Evolutionary conservation across 2,329 filamentous ascomycete genomes (phyloP), one percentile per base, ranked within the genome.

Genomic region (Cladosporium velox): DNA sequence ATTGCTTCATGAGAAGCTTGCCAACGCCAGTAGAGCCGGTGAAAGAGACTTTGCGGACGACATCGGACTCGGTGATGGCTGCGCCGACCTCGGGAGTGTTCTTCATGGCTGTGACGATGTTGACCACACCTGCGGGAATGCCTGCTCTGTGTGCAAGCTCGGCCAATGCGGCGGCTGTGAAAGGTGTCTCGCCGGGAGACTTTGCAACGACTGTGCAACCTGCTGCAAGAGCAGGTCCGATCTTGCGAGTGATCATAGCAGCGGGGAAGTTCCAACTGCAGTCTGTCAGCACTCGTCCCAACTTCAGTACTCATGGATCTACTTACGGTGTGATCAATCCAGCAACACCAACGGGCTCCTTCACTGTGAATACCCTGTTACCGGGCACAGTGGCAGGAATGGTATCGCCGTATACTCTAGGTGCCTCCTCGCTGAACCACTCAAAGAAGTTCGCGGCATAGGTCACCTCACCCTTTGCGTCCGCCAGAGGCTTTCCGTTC

Each of bases 201-300:
- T 99, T 99, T 73, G 89, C 89, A 1, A 98, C 93, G 2, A 96
- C 91, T 0, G 94, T 97, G 81, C 94, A 98, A 66, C 95, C 95
- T n/a, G 93, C 93, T 21, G 95, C 95, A 65, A 98, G 84, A 18
- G 72, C 67, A 1, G 91, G 81, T 3, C 81, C 82, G 60, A 84
- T 82, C 71, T 84, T 84, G 60, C 82, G 77, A 28, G 82, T 83
- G 44, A 78, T 76, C 74, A 76, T 83, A 18, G 81, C 81, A 3
- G 80, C 80, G 5, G 81, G 81, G 74, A 96, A 96, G 80, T 96
- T 96, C 92, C 92, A 95, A 32, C 61, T 64, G 6, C 15, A 12
- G 3, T 30, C n/a, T 34, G 35, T 64, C 44, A 64, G 61, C 32
- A 44, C 18, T 12, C 10, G 21, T 21, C n/a, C 41, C 41, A 21